Conservation (phyloP, 2,329 filamentous ascomycete species). For the Calonectria pseudoturangicola region DNA sequence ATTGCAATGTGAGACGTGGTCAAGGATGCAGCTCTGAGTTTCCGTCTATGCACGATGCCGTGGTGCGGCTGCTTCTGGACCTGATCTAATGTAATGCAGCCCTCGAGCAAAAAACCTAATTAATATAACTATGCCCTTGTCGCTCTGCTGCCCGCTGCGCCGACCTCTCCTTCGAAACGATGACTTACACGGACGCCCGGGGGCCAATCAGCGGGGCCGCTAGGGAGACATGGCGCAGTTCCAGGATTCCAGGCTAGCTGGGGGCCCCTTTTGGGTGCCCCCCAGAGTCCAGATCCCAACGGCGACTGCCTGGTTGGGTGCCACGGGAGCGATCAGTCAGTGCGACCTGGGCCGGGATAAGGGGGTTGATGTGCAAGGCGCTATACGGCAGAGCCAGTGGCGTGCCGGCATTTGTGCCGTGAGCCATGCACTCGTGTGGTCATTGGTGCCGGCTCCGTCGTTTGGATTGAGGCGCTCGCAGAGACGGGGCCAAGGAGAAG, state of each 20-base stretch:
- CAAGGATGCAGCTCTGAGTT: constrained; percentile 1
- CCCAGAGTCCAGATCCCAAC: neutral
- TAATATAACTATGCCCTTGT: neutral
- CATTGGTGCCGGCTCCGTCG: no score
- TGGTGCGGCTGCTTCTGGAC: constrained; percentile 4
- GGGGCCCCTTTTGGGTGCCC: neutral
- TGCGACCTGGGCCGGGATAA: no score
- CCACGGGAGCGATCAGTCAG: neutral
- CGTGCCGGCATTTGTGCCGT: no score
- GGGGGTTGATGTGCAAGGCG: neutral
- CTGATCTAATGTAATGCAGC: constrained; percentile 14
- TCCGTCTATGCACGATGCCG: neutral
- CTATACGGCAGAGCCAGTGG: neutral
- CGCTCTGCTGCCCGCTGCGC: neutral
- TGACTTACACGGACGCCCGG: constrained; percentile 12
- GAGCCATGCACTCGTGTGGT: no score
- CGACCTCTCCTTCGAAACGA: neutral
- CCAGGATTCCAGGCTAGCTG: neutral
- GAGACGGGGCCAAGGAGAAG: constrained; percentile 15
- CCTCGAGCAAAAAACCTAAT: constrained; percentile 15
- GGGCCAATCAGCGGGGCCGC: constrained; percentile 11
- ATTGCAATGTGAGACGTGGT: constrained; percentile 14
- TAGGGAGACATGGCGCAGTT: neutral
- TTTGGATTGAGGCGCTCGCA: neutral
- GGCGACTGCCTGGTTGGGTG: constrained; percentile 9